Evolutionary conservation across 208 protist species (phyloP).

Genomic region (Spongospora subterranea): DNA sequence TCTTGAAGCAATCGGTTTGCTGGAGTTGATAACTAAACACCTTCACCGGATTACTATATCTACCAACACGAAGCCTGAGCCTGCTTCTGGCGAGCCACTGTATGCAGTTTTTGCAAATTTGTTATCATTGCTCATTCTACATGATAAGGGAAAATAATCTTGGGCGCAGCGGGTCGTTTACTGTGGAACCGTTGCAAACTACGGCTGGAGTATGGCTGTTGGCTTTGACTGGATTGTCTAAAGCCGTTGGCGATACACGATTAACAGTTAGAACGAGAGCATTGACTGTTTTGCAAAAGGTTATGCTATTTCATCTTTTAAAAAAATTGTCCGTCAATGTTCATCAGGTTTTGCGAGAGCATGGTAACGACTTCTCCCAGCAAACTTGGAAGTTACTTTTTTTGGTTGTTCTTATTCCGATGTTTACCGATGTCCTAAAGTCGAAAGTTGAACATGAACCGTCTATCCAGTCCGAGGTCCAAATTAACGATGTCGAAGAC

Average conservation of each 20-base stretch:
- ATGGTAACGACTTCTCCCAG: conserved; percentile 5
- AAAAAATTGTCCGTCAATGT: neutral
- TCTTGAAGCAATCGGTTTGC: conserved; percentile 5
- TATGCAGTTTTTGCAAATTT: neutral
- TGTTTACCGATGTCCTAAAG: conserved; percentile 45
- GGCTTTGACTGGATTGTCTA: conserved; percentile 51
- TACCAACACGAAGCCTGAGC: neutral
- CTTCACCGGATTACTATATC: neutral
- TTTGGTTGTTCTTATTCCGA: neutral
- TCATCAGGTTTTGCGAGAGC: conserved; percentile 4
- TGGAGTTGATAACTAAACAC: neutral
- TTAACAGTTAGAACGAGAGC: neutral
- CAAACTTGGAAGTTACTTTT: conserved; percentile 18
- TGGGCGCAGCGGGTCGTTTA: neutral
- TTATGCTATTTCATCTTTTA: neutral
- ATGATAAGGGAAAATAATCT: neutral
- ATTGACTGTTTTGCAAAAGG: neutral
- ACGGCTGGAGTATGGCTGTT: conserved; percentile 25
- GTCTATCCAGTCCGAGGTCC: neutral
- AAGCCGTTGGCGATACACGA: conserved; percentile 35
- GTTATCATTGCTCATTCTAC: neutral
- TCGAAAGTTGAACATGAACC: too few relatives aligned
- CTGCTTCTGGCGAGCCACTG: too few relatives aligned
- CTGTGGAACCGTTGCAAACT: neutral
- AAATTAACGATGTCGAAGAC: neutral